Percentiles rank a stretch among this genome's conserved stretches.
These are phyloP conservation scores for Pythium utonaiense DNA, from an alignment of 352 stramenopile genomes.

Conservation along the genomic window DNA sequence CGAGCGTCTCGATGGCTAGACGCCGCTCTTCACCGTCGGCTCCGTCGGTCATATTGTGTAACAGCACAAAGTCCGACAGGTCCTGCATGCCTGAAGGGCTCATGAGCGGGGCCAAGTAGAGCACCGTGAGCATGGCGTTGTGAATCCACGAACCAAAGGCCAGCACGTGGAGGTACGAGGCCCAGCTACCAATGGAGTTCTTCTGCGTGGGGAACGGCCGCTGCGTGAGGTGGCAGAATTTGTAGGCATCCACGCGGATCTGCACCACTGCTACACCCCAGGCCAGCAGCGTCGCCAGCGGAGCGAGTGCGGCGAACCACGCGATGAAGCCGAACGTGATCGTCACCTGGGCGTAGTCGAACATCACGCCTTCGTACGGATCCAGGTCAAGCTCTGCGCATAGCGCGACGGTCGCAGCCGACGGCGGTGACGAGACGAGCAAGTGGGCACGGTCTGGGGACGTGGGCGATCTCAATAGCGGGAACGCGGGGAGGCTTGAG, in stretches of 20 bases:
- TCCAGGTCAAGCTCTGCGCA: constrained; percentile 41
- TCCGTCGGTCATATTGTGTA: background rate
- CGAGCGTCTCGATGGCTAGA: constrained; percentile 27
- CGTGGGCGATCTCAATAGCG: background rate
- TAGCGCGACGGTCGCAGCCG: background rate
- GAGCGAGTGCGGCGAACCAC: constrained; percentile 57
- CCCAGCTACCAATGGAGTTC: constrained; percentile 60
- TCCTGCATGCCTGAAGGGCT: background rate
- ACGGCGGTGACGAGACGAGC: background rate
- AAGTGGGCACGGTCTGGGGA: background rate
- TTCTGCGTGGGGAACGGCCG: constrained; percentile 50
- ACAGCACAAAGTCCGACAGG: constrained; percentile 24
- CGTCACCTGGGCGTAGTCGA: constrained; percentile 73
- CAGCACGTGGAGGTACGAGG: constrained; percentile 50
- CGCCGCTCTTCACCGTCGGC: background rate
- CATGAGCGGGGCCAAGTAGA: constrained; percentile 20
- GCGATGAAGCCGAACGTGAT: constrained; percentile 58
- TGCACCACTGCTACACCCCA: constrained; percentile 55
- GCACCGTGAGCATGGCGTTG: constrained; percentile 38
- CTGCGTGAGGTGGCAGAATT: constrained; percentile 57
- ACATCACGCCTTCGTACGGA: constrained; percentile 65
- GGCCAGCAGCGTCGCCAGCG: constrained; percentile 34
- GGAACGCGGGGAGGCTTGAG: background rate
- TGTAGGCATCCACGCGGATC: constrained; percentile 61
- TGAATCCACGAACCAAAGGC: constrained; percentile 47